phyloP scores from a whole-genome alignment of 2,329 filamentous ascomycete genomes.

The Aspergillus sp. region DNA sequence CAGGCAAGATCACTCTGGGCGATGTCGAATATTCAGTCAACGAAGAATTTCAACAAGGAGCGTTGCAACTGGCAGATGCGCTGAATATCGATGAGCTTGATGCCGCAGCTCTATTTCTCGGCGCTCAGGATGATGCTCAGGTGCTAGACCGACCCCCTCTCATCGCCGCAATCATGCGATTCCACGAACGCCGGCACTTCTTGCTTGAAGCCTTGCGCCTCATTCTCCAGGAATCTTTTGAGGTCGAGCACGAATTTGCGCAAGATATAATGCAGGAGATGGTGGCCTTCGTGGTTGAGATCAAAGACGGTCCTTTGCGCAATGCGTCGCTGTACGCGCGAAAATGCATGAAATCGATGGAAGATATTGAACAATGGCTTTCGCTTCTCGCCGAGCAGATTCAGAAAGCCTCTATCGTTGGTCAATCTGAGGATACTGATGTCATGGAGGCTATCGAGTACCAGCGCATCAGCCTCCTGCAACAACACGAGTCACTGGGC shows the following conservation, averaged over 20 bases:
- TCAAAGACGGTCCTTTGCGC: constrained; percentile 45
- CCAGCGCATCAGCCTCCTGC: constrained; percentile 73
- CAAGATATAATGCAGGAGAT: constrained; percentile 56
- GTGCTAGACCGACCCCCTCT: constrained; percentile 69
- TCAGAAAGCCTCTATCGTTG: constrained; percentile 71
- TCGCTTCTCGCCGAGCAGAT: constrained; percentile 72
- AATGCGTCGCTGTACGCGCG: constrained; percentile 64
- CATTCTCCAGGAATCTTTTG: constrained; percentile 66
- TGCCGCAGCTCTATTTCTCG: constrained; percentile 72
- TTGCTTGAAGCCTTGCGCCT: constrained; percentile 81
- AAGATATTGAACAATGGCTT: constrained; percentile 72
- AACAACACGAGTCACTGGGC: constrained; percentile 85
- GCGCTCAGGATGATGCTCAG: constrained; percentile 66
- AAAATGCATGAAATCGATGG: constrained; percentile 74
- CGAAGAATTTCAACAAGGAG: constrained; percentile 79
- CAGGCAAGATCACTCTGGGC: constrained; percentile 73
- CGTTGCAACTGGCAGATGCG: constrained; percentile 79
- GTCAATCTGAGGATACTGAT: constrained; percentile 62
- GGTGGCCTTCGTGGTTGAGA: constrained; percentile 57
- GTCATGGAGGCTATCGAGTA: constrained; percentile 75
- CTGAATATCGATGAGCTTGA: constrained; percentile 87
- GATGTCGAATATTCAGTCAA: constrained; percentile 78
- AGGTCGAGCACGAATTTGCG: constrained; percentile 57
- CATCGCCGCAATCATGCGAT: constrained; percentile 78
- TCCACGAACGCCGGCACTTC: constrained; percentile 81